phyloP scores from a whole-genome alignment of 2,329 filamentous ascomycete species.

The Aulographum hederae region DNA sequence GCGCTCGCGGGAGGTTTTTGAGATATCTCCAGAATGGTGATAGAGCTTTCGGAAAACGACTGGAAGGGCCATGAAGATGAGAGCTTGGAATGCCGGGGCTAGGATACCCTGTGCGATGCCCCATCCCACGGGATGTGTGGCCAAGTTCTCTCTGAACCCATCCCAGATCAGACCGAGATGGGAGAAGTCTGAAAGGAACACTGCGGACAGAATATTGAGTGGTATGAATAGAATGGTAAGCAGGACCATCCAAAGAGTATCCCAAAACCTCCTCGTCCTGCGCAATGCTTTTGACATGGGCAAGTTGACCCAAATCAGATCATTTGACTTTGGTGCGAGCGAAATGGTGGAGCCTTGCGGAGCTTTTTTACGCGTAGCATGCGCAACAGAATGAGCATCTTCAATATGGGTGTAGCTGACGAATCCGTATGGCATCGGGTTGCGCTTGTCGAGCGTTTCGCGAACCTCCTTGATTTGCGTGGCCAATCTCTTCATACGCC shows the following conservation, averaged over 20 bases:
- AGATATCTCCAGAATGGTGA: conserved; percentile 68
- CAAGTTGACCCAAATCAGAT: conserved; percentile 94
- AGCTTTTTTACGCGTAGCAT: conserved; percentile 60
- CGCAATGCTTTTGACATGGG: conserved; percentile 49
- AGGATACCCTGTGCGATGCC: conserved; percentile 81
- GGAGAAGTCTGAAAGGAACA: conserved; percentile 73
- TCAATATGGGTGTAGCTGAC: conserved; percentile 80
- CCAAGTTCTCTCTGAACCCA: conserved; percentile 47
- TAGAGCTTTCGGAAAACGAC: conserved; percentile 80
- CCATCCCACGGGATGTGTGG: conserved; percentile 50
- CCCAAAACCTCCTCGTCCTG: conserved; percentile 55
- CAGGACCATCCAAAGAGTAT: conserved; percentile 65
- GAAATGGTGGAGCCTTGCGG: conserved; percentile 59
- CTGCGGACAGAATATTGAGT: conserved; percentile 84
- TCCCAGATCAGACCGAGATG: conserved; percentile 71
- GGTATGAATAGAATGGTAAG: conserved; percentile 76
- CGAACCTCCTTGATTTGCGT: conserved; percentile 69
- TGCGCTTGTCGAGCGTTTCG: conserved; percentile 64
- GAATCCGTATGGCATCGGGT: conserved; percentile 82
- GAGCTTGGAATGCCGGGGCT: conserved; percentile 70
- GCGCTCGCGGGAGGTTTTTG: conserved; percentile 79
- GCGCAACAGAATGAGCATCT: conserved; percentile 77
- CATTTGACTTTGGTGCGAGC: conserved; percentile 71
- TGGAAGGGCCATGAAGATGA: conserved; percentile 74
- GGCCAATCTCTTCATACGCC: conserved; percentile 72